A percentile compares a stretch with the other conserved stretches of the same genome.
Evolutionary conservation across 2,329 filamentous ascomycete genomes (phyloP).

Genomic region (Ophiocordyceps unilateralis): DNA sequence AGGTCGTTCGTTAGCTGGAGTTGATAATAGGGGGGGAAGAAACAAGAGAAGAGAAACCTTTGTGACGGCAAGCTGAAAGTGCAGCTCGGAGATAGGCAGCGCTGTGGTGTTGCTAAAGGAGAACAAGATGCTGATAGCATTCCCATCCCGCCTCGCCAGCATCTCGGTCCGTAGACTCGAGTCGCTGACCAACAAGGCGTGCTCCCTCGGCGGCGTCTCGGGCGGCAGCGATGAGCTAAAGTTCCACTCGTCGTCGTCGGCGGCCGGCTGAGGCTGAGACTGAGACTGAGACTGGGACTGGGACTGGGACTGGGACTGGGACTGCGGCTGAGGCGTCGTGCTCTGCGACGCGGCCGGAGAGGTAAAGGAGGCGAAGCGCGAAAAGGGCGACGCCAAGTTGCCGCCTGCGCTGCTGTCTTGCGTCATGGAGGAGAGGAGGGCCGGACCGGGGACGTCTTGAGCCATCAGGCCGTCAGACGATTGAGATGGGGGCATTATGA

Average conservation of each 20-base stretch:
- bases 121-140: conserved; percentile 53
- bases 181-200: conserved; percentile 51
- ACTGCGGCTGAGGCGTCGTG: conserved; percentile 31
- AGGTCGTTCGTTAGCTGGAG: background rate
- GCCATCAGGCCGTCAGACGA: background rate
- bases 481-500: too few species aligned
- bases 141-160: conserved; percentile 41
- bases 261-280: conserved; percentile 18
- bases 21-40: background rate
- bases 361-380: conserved; percentile 36
- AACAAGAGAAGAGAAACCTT: background rate
- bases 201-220: conserved; percentile 36
- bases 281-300: conserved; percentile 19
- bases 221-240: conserved; percentile 74
- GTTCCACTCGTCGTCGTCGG: conserved; percentile 81
- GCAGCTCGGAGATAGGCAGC: conserved; percentile 58
- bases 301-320: conserved; percentile 22
- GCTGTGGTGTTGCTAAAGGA: conserved; percentile 70
- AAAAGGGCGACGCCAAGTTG: conserved; percentile 28
- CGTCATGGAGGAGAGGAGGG: conserved; percentile 46
- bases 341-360: conserved; percentile 34
- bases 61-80: conserved; percentile 72
- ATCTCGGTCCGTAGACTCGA: conserved; percentile 58
- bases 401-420: conserved; percentile 40
- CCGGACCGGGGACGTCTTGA: conserved; percentile 45